These are phyloP conservation scores for Agroathelia rolfsii DNA, from an alignment of 1,284 basidiomycete genomes.

Conservation along the genomic window DNA sequence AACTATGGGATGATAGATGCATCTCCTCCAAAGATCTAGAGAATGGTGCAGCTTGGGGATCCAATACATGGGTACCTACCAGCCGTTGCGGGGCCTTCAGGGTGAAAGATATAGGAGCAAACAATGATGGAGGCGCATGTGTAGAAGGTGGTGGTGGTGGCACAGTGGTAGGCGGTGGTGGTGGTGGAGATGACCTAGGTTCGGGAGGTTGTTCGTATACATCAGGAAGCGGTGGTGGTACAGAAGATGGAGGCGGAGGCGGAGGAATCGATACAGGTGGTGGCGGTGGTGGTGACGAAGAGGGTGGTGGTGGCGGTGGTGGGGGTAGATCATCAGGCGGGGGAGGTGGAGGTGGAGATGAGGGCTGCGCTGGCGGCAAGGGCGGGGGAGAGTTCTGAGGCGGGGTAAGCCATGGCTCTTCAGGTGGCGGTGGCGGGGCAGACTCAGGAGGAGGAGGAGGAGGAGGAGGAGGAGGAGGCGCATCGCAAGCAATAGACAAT, in stretches of 20 bases:
- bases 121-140: too few relatives aligned
- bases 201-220: constrained; percentile 7
- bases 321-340: constrained; percentile 10
- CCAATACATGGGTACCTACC: too few relatives aligned
- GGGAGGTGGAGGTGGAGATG: constrained; percentile 10
- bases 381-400: constrained; percentile 4
- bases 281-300: constrained; percentile 4
- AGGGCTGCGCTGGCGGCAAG: constrained; percentile 9
- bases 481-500: too few relatives aligned
- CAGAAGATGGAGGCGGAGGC: too few relatives aligned
- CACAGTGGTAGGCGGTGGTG: constrained; percentile 18
- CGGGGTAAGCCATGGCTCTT: constrained; percentile 16
- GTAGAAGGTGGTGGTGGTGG: constrained; percentile 13
- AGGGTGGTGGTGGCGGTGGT: constrained; percentile 1
- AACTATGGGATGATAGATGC: too few relatives aligned
- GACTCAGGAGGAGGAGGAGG: constrained; percentile 10
- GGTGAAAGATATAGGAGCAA: too few relatives aligned
- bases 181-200: constrained; percentile 16
- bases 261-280: constrained; percentile 10
- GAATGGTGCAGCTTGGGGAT: too few relatives aligned
- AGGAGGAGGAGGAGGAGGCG: constrained; percentile 9
- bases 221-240: constrained; percentile 10
- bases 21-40: too few relatives aligned
- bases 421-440: constrained; percentile 16
- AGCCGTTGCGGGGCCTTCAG: too few relatives aligned